phyloP scores from a whole-genome alignment of 1,139 yeast species.

The Diutina ranongensis region DNA sequence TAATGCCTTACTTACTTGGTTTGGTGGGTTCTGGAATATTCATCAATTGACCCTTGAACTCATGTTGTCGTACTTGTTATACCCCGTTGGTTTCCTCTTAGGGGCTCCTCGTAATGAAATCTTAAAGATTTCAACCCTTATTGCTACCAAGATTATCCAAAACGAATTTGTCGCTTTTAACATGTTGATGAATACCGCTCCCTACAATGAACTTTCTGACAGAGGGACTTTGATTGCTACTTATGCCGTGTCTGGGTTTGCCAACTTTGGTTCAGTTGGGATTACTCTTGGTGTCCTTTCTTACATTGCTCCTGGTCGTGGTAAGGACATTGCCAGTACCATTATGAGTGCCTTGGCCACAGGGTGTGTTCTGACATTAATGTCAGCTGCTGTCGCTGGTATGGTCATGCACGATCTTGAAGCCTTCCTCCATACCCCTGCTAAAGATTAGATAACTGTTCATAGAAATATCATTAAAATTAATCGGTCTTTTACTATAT shows the following conservation, averaged over 20 bases:
- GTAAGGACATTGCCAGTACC: slow-evolving; percentile 37
- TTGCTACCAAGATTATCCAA: slow-evolving; percentile 50
- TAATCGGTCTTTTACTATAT: no score
- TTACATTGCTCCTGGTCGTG: slow-evolving; percentile 41
- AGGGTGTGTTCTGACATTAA: slow-evolving; percentile 45
- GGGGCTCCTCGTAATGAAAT: slow-evolving; percentile 52
- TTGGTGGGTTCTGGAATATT: slow-evolving; percentile 55
- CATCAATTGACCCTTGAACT: slow-evolving; percentile 39
- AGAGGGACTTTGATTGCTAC: slow-evolving; percentile 52
- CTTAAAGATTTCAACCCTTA: slow-evolving; percentile 37
- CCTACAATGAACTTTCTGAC: slow-evolving; percentile 36
- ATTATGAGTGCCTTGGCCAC: slow-evolving; percentile 41
- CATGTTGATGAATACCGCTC: slow-evolving; percentile 29
- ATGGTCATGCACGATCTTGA: slow-evolving; percentile 44
- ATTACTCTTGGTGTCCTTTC: slow-evolving; percentile 54
- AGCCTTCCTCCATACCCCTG: neutral
- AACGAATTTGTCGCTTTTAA: slow-evolving; percentile 54
- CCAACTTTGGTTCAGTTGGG: slow-evolving; percentile 55
- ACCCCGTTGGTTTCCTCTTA: slow-evolving; percentile 50
- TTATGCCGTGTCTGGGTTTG: slow-evolving; percentile 55
- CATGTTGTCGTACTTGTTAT: slow-evolving; percentile 46
- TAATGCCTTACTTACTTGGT: slow-evolving; percentile 52
- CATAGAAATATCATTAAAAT: no score
- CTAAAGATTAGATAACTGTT: no score
- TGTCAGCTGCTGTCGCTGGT: slow-evolving; percentile 57